Evolutionary conservation across 257 asterid genomes (phyloP).

Genomic region (Solanum tarapatanum): DNA sequence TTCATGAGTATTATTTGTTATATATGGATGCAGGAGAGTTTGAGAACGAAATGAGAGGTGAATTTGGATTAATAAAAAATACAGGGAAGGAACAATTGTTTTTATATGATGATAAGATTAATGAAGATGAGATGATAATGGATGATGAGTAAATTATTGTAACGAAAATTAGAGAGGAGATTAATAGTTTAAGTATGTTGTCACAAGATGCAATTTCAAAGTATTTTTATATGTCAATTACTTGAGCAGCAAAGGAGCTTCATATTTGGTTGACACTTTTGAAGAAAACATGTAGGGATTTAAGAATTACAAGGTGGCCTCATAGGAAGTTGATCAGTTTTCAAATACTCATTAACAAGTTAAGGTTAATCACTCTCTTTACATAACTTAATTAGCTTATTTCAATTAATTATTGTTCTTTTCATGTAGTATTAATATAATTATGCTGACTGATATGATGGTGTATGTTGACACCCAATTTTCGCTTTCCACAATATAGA

Average conservation of each 20-base stretch:
- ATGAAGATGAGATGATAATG: not conserved
- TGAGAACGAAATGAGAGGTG: conserved; percentile 15
- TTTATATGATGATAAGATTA: not conserved
- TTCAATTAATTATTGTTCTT: too few relatives aligned
- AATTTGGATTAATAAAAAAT: not conserved
- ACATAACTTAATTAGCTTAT: not conserved
- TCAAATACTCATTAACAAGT: conserved; percentile 74
- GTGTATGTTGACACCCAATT: too few relatives aligned
- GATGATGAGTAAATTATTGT: not conserved
- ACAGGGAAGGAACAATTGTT: not conserved
- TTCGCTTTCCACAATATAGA: too few relatives aligned
- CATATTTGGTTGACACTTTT: conserved; percentile 68
- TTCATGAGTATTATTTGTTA: too few relatives aligned
- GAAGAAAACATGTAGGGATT: conserved; percentile 73
- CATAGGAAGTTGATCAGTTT: conserved; percentile 80
- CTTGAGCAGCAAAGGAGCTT: conserved; percentile 63
- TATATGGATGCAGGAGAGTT: not conserved
- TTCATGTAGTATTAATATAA: too few relatives aligned
- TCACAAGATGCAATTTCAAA: conserved; percentile 34
- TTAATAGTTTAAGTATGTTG: conserved; percentile 12
- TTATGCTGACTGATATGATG: too few relatives aligned
- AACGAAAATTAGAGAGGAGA: conserved; percentile 2
- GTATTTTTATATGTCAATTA: conserved; percentile 74
- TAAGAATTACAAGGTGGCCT: conserved; percentile 81
- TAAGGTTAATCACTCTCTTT: conserved; percentile 23